Base-by-base conservation (phyloP, 1,139 yeast genomes). In the Neolecta irregularis region DNA sequence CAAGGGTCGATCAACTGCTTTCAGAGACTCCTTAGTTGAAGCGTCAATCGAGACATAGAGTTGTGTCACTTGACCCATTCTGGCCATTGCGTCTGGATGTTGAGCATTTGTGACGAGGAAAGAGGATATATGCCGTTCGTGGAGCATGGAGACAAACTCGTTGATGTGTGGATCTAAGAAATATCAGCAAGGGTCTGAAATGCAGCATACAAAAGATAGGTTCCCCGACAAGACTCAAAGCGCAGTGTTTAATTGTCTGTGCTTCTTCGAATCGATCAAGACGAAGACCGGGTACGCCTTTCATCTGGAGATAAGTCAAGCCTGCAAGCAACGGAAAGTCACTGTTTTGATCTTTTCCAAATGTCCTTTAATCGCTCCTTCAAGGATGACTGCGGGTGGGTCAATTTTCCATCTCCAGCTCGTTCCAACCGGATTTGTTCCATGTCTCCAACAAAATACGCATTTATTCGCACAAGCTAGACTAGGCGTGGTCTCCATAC, bases 381-480 rank as follows among this genome's bases (percentile, higher is more conserved):
- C 71, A 44, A 83, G 55, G 36, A 83, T 80, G 42, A 64, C 73
- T 48, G 79, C 88, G 0, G 95, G 94, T 16, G 77, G 74, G 55
- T 83, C 94, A 18, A 81, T 77, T 49, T 80, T 88, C 95, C 95
- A 83, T 51, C 95, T 65, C 95, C 95, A 83, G 48, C 76, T 76
- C 31, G 92, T 83, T 19, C 94, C 94, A 1, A 85, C 95, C 0
- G 96, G 96, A 49, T 83, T 85, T 3, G 95, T 83, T 33, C 95
- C 95, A 52, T 85, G 95, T 53, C 96, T 68, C 96, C 96, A 83
- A 58, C 96, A 83, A 52, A 83, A 83, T 2, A 83, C 95, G 64
- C 96, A 83, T 55, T 83, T 83, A 53, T 83, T 83, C 6, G 94
- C 80, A 54, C 96, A 83, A 4, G 94, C 88, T 41, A 83, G 61